Percentiles rank a stretch among this genome's conserved stretches.
phyloP scores from a whole-genome alignment of 2,329 filamentous ascomycete genomes.

The Fusarium sp. region DNA sequence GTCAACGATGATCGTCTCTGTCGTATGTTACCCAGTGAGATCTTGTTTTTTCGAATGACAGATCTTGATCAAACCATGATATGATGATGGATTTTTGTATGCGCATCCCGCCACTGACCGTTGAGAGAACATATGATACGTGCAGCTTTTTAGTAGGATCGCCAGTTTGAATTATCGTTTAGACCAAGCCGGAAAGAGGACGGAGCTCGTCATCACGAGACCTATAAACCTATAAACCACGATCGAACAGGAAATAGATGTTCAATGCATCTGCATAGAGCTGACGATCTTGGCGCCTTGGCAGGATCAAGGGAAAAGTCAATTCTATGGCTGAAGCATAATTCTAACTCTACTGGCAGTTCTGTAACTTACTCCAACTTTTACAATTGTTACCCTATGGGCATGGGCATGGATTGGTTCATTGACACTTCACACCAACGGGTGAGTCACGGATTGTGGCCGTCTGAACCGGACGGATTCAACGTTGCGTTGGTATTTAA shows the following conservation, averaged over 20 bases:
- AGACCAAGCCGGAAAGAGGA: conserved; percentile 4
- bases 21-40: not conserved
- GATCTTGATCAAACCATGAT: conserved; percentile 8
- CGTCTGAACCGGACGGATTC: conserved; percentile 19
- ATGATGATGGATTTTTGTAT: not conserved
- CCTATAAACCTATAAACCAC: not conserved
- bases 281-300: conserved; percentile 28
- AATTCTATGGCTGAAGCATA: conserved; percentile 12
- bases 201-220: conserved; percentile 13
- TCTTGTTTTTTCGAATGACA: not conserved
- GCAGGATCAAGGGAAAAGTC: not conserved
- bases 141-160: not conserved
- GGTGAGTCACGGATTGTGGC: conserved; percentile 6
- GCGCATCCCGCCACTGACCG: not conserved
- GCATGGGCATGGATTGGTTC: not conserved
- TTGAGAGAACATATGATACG: not conserved
- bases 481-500: conserved; percentile 22
- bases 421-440: no score
- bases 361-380: not conserved
- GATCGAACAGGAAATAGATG: conserved; percentile 15
- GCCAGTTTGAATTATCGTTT: not conserved
- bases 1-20: not conserved
- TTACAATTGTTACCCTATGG: not conserved
- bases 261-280: conserved; percentile 2
- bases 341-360: not conserved